Percentiles rank a stretch among this genome's conserved stretches.
Evolutionary conservation across 805 yeast genomes (phyloP).

Genomic region (Candida nanaspora): DNA sequence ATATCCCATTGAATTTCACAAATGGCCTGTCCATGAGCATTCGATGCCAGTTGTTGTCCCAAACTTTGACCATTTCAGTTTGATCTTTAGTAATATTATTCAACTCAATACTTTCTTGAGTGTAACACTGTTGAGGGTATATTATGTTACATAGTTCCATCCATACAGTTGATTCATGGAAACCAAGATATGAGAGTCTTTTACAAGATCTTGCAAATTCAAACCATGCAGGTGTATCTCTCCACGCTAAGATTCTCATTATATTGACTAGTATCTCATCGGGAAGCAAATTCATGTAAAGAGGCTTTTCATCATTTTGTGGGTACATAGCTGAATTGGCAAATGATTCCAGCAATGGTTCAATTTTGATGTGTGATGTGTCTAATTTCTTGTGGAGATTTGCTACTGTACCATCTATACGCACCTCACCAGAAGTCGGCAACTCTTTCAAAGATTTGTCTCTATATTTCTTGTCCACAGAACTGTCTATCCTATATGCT

Average conservation of each 20-base stretch:
- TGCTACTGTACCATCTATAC: constrained; percentile 8
- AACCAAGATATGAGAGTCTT: constrained; percentile 49
- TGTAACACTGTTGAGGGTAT: constrained; percentile 49
- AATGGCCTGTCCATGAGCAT: constrained; percentile 67
- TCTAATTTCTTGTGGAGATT: constrained; percentile 19
- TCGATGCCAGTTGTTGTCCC: constrained; percentile 37
- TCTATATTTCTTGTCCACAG: constrained; percentile 66
- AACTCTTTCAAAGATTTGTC: constrained; percentile 32
- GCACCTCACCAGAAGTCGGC: constrained; percentile 14
- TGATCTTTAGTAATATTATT: constrained; percentile 30
- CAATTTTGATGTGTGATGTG: constrained; percentile 36
- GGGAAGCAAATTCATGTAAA: constrained; percentile 40
- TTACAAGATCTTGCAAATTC: constrained; percentile 53
- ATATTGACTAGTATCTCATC: constrained; percentile 51
- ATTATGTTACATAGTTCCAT: constrained; percentile 39
- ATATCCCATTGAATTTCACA: constrained; percentile 73
- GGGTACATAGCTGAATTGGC: constrained; percentile 19
- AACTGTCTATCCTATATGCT: constrained; percentile 53
- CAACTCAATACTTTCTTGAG: constrained; percentile 31
- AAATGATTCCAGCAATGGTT: constrained; percentile 30
- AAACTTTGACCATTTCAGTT: constrained; percentile 28
- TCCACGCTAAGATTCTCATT: constrained; percentile 36
- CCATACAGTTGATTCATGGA: constrained; percentile 44
- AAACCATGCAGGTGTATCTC: constrained; percentile 60
- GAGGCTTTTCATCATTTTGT: constrained; percentile 27